These are phyloP conservation scores for Niebla homalea DNA, from an alignment of 495 filamentous ascomycete species.

Conservation along the genomic window DNA sequence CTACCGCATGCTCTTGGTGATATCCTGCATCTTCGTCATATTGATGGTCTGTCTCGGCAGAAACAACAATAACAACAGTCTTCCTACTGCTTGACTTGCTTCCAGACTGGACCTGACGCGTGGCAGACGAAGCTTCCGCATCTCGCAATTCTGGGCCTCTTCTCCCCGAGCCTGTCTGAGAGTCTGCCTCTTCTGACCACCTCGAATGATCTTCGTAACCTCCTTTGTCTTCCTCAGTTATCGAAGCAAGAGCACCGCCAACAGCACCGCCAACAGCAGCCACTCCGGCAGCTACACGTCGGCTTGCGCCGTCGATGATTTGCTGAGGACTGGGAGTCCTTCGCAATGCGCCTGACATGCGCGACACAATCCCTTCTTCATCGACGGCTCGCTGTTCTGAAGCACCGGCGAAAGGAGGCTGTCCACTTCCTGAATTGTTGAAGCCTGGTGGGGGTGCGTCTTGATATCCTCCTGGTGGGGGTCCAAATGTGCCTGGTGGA, in stretches of 20 bases:
- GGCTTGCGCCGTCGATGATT: conserved; percentile 65
- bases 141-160: conserved; percentile 13
- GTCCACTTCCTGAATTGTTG: conserved; percentile 11
- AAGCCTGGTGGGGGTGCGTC: conserved; percentile 17
- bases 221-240: conserved; percentile 68
- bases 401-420: conserved; percentile 14
- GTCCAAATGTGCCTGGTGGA: conserved; percentile 25
- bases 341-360: conserved; percentile 70
- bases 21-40: conserved; percentile 43
- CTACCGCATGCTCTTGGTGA: conserved; percentile 65
- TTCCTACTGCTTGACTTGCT: conserved; percentile 37
- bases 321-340: conserved; percentile 84
- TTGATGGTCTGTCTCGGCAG: conserved; percentile 52
- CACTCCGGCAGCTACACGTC: conserved; percentile 62
- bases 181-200: conserved; percentile 70
- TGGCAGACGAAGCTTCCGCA: conserved; percentile 5
- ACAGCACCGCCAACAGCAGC: conserved; percentile 72
- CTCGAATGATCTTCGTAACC: conserved; percentile 71
- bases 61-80: conserved; percentile 73
- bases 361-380: conserved; percentile 55
- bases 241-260: conserved; percentile 67
- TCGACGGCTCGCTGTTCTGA: conserved; percentile 19
- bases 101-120: neutral
- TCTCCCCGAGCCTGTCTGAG: conserved; percentile 27
- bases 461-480: conserved; percentile 17